These are phyloP conservation scores for Ettlia oleoabundans DNA, from an alignment of 139 green algal genomes.

Conservation along the genomic window DNA sequence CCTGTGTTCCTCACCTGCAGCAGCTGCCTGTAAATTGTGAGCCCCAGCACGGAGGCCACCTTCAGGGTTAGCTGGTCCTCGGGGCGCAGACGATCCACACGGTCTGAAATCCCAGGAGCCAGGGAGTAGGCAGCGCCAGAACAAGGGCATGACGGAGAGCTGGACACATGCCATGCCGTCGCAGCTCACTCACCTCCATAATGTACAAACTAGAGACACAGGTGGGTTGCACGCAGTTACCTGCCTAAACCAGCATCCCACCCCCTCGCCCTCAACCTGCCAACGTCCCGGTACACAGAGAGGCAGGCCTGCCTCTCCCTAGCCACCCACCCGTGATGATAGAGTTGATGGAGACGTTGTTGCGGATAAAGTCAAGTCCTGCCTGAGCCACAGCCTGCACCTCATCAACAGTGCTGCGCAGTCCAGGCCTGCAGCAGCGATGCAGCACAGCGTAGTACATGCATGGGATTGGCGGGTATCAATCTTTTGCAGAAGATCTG, in stretches of 20 bases:
- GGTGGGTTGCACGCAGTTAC: no score
- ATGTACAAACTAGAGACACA: no score
- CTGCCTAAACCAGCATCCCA: neutral
- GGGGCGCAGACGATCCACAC: slow-evolving; percentile 73
- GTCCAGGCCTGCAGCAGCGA: neutral
- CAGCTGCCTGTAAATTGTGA: slow-evolving; percentile 70
- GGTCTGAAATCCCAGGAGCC: slow-evolving; percentile 29
- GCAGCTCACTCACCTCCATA: no score
- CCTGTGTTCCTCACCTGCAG: slow-evolving; percentile 48
- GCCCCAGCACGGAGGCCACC: slow-evolving; percentile 73
- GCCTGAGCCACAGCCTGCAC: slow-evolving; percentile 22
- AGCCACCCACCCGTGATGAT: slow-evolving; percentile 58
- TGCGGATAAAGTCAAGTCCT: slow-evolving; percentile 46
- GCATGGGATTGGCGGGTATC: no score
- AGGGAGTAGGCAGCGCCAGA: neutral
- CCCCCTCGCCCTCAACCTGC: neutral
- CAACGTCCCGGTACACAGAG: neutral
- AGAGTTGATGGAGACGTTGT: slow-evolving; percentile 51
- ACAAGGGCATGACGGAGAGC: no score
- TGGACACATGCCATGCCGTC: no score
- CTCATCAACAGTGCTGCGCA: slow-evolving; percentile 7
- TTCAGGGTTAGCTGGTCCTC: slow-evolving; percentile 75
- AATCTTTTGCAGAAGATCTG: no score
- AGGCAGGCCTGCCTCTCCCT: neutral
- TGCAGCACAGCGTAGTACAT: neutral